phyloP scores from a whole-genome alignment of 2,329 filamentous ascomycete genomes.

The Purpureocillium takamizusanense region DNA sequence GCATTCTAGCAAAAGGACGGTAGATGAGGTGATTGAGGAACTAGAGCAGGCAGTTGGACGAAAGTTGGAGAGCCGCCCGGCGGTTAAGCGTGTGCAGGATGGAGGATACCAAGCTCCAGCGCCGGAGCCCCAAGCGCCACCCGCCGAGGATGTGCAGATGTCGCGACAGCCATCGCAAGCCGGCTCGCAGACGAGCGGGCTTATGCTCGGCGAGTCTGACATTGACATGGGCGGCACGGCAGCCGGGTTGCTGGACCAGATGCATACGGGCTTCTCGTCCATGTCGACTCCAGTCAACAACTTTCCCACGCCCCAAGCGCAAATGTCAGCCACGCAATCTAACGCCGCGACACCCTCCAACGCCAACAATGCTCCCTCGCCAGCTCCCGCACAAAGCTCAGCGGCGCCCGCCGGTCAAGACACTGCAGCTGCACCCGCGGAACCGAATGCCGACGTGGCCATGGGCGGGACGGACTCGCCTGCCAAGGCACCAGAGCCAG shows the following conservation, averaged over 20 bases:
- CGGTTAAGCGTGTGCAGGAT: conserved; percentile 64
- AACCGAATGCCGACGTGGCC: conserved; percentile 22
- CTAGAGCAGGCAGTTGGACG: conserved; percentile 65
- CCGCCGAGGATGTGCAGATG: conserved; percentile 20
- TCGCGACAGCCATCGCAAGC: conserved; percentile 47
- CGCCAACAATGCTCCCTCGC: conserved; percentile 33
- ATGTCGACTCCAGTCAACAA: conserved; percentile 52
- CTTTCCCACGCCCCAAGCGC: conserved; percentile 51
- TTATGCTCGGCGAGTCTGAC: conserved; percentile 50
- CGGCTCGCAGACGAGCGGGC: conserved; percentile 46
- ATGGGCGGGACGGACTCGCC: conserved; percentile 45
- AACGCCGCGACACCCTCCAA: conserved; percentile 47
- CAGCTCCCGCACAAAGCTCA: conserved; percentile 21
- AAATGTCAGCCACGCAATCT: conserved; percentile 47
- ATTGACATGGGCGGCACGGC: conserved; percentile 58
- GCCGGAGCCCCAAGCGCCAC: conserved; percentile 30
- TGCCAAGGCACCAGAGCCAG: conserved; percentile 17
- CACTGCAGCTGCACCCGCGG: conserved; percentile 11
- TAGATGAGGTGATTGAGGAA: conserved; percentile 66
- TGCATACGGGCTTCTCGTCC: conserved; percentile 52
- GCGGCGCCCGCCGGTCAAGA: neutral
- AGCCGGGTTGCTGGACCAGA: conserved; percentile 58
- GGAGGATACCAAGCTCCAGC: conserved; percentile 63
- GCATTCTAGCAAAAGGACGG: conserved; percentile 35
- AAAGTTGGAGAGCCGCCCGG: conserved; percentile 53